These are phyloP conservation scores for Cystobasidium onofrii DNA, from an alignment of 768 basidiomycete genomes.

Conservation along the genomic window DNA sequence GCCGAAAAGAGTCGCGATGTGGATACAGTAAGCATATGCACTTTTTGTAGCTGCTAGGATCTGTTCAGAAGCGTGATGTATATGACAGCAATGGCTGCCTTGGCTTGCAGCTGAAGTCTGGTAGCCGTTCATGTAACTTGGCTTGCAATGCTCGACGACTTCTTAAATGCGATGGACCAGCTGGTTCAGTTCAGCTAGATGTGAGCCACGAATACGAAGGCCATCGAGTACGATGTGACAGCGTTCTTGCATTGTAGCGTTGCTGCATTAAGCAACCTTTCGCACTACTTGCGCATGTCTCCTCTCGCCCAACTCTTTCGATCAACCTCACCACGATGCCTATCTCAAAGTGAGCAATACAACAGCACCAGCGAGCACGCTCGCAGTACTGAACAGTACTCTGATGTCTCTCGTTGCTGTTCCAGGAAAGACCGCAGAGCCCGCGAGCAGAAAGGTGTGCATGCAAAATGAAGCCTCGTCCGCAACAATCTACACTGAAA, in stretches of 20 bases:
- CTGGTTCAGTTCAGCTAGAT: too few species aligned
- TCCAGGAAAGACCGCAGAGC: slow-evolving; percentile 15
- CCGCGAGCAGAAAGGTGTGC: slow-evolving; percentile 25
- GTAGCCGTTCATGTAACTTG: too few species aligned
- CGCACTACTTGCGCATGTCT: background rate
- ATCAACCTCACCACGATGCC: background rate
- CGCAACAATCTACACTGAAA: background rate
- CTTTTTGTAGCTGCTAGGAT: too few species aligned
- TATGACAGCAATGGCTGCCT: too few species aligned
- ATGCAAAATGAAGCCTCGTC: background rate
- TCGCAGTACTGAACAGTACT: background rate
- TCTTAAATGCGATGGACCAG: too few species aligned
- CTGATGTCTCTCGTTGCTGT: background rate
- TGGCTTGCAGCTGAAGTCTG: too few species aligned
- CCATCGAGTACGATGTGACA: too few species aligned
- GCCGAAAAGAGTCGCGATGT: too few species aligned
- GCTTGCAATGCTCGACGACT: too few species aligned
- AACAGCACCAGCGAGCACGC: background rate
- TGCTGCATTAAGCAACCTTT: background rate
- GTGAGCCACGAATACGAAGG: too few species aligned
- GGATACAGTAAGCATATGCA: too few species aligned
- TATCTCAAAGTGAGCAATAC: background rate
- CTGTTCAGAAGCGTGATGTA: too few species aligned
- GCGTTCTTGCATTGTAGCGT: background rate
- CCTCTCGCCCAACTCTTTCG: background rate